Percentiles rank a stretch among this genome's conserved stretches.
Evolutionary conservation across 371 early-diverging fungal genomes (phyloP).

Genomic region (Lichtheimia hyalospora): DNA sequence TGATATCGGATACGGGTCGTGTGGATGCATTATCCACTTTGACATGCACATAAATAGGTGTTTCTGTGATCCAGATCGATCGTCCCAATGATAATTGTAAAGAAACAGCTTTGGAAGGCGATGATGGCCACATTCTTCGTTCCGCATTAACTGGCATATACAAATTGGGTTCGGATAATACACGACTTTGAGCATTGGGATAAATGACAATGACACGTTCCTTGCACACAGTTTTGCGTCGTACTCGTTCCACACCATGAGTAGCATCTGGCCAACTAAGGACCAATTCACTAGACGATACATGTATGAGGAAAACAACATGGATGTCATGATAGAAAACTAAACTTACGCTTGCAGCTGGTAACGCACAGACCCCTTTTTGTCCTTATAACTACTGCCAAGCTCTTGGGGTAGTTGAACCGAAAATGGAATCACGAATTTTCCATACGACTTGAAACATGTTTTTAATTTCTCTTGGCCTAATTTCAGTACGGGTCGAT

Average conservation of each 20-base stretch:
- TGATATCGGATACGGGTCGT: conserved; percentile 17
- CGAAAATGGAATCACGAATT: conserved; percentile 15
- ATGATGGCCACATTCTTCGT: conserved; percentile 3
- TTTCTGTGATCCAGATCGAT: conserved; percentile 33
- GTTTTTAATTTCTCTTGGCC: conserved; percentile 3
- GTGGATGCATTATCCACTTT: conserved; percentile 18
- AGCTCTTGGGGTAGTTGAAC: conserved; percentile 17
- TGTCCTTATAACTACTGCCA: conserved; percentile 24
- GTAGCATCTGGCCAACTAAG: background rate
- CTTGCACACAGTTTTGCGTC: background rate
- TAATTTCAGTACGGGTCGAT: conserved; percentile 6
- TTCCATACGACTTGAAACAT: background rate
- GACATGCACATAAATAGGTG: conserved; percentile 28
- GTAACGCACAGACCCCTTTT: conserved; percentile 29
- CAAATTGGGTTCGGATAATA: conserved; percentile 8
- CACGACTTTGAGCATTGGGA: conserved; percentile 15
- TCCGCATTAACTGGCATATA: conserved; percentile 14
- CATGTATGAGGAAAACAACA: background rate
- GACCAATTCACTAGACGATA: background rate
- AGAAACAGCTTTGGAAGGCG: conserved; percentile 7
- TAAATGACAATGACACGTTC: conserved; percentile 9
- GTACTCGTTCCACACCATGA: background rate
- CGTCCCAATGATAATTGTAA: conserved; percentile 20
- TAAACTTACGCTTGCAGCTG: conserved; percentile 22
- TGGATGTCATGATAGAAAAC: background rate